Base-by-base conservation (phyloP, 116 monocot species). In the Posidonia oceanica region DNA sequence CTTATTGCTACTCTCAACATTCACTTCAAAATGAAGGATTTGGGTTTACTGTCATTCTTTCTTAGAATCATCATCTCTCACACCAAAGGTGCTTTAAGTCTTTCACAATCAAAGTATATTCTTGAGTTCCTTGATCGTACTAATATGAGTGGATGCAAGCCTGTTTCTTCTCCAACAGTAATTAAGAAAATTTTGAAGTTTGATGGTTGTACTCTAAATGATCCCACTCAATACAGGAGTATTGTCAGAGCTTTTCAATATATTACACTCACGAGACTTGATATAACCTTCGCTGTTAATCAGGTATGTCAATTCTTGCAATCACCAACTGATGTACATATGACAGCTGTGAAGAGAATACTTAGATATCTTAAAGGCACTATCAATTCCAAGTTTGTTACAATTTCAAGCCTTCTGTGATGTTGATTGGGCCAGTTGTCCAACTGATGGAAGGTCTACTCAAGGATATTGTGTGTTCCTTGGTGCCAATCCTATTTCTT, bases 151-250 rank as follows among this genome's bases (percentile, higher is more conserved):
- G n/a, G n/a, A n/a, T n/a, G n/a, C n/a, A n/a, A n/a, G n/a, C n/a
- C n/a, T n/a, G n/a, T n/a, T 1, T 16, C 1, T 0, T 55, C 55
- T 12, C 0, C 16, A 2, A 12, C 55, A 55, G 0, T n/a, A 14
- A 14, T 55, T 15, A 17, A 55, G 14, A 55, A 55, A 3, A 15
- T n/a, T 11, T 11, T 4, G 55, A 55, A n/a, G n/a, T n/a, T n/a
- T n/a, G n/a, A n/a, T n/a, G n/a, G n/a, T n/a, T n/a, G n/a, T n/a
- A n/a, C n/a, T 0, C 14, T 17, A 17, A 15, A 0, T 4, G 14
- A 54, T 54, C 13, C 3, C 17, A 54, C 12, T 4, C 17, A 0
- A 14, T 54, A n/a, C n/a, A n/a, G n/a, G n/a, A n/a, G n/a, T n/a
- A n/a, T n/a, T n/a, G n/a, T n/a, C n/a, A n/a, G n/a, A n/a, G n/a